phyloP scores from a whole-genome alignment of 352 stramenopile genomes.

The Phytophthora syringae region DNA sequence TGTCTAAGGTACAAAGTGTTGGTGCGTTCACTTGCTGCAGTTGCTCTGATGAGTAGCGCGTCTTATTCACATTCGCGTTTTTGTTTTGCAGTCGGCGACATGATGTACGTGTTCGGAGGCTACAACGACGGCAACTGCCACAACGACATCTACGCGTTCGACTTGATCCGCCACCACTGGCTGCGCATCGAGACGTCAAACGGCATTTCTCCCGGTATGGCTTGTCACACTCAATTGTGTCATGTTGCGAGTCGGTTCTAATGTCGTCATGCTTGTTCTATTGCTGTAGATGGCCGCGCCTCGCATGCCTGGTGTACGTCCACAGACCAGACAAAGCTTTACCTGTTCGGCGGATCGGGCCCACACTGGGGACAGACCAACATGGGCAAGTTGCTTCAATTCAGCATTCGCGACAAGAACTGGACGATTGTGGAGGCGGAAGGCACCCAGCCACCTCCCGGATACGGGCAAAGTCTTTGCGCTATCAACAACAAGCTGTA shows the following conservation, averaged over 20 bases:
- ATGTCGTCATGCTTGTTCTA: neutral
- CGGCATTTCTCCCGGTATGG: constrained; percentile 69
- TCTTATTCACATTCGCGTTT: neutral
- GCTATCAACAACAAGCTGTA: constrained; percentile 84
- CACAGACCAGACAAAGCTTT: constrained; percentile 78
- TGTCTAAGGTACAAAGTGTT: constrained; percentile 29
- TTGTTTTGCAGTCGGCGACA: constrained; percentile 59
- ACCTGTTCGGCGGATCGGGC: constrained; percentile 78
- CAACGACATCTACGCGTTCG: constrained; percentile 86
- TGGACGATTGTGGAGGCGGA: constrained; percentile 82
- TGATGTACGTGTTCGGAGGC: constrained; percentile 86
- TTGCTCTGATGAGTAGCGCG: neutral
- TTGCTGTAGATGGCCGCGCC: constrained; percentile 60
- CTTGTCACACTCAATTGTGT: neutral
- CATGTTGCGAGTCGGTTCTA: constrained; percentile 11
- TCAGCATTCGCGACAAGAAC: constrained; percentile 77
- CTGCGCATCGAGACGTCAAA: constrained; percentile 76
- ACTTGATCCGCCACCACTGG: constrained; percentile 83
- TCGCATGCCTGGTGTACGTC: constrained; percentile 82
- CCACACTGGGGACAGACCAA: constrained; percentile 88
- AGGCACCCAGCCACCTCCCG: constrained; percentile 67
- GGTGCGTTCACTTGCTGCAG: constrained; percentile 41
- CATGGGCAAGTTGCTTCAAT: constrained; percentile 87
- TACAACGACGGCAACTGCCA: constrained; percentile 90
- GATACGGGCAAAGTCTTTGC: constrained; percentile 81